phyloP scores from a whole-genome alignment of 495 filamentous ascomycete species.

The Podospora pseudocomata region DNA sequence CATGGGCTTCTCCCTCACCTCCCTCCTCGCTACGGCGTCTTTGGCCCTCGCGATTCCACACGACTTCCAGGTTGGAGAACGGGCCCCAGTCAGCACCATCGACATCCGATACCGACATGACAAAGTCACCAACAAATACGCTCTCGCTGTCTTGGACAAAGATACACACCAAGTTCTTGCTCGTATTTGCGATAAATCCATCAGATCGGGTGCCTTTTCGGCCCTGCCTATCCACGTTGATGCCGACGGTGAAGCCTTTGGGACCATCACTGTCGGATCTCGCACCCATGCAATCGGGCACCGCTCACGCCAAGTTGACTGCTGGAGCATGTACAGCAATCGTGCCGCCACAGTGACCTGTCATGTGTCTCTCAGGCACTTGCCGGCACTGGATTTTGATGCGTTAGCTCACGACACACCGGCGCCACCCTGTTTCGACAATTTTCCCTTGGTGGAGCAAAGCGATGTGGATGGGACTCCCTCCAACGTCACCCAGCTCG shows the following conservation, averaged over 20 bases:
- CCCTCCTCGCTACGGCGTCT: not conserved
- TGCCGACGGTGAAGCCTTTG: not conserved
- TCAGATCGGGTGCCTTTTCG: not conserved
- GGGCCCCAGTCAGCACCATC: not conserved
- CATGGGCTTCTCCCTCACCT: not conserved
- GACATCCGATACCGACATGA: not conserved
- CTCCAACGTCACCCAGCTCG: not conserved
- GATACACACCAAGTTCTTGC: not conserved
- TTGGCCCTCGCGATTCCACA: not conserved
- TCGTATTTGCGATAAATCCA: not conserved
- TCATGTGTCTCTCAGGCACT: not conserved
- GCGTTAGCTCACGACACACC: not conserved
- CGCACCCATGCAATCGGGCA: not conserved
- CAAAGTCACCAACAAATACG: not conserved
- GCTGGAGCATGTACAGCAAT: not conserved
- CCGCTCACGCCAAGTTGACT: not conserved
- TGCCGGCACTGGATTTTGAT: not conserved
- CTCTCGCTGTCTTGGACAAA: not conserved
- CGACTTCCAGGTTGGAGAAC: not conserved
- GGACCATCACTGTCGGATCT: not conserved
- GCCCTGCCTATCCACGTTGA: not conserved
- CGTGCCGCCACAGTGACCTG: not conserved
- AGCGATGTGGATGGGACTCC: not conserved
- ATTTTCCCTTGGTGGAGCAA: not conserved
- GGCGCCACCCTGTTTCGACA: not conserved